These are phyloP conservation scores for Talaromyces thailandensis DNA, from an alignment of 495 filamentous ascomycete species.

Conservation along the genomic window DNA sequence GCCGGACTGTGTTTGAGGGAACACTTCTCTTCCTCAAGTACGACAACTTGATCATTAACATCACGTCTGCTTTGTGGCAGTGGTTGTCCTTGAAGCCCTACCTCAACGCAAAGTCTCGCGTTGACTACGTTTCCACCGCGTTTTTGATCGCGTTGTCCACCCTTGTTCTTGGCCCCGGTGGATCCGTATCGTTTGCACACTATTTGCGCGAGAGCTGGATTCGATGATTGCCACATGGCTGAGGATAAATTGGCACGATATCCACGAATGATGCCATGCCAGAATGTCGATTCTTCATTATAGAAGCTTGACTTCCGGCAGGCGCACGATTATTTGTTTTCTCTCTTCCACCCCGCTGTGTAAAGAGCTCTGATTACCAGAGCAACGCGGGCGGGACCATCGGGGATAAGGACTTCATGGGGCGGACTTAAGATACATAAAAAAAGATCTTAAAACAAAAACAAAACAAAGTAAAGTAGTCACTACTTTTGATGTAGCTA, in stretches of 20 bases:
- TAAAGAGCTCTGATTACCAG: background rate
- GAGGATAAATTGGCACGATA: background rate
- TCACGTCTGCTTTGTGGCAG: background rate
- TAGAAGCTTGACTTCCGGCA: background rate
- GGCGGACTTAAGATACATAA: background rate
- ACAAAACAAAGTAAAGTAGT: background rate
- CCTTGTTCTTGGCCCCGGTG: background rate
- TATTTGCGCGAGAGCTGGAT: conserved; percentile 1
- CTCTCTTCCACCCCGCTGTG: background rate
- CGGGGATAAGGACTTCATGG: background rate
- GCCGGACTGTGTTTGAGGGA: background rate
- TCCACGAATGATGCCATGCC: background rate
- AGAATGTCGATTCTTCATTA: background rate
- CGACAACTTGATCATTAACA: background rate
- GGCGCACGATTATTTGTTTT: background rate
- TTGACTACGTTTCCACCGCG: background rate
- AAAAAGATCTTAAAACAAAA: too few species aligned
- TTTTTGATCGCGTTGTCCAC: background rate
- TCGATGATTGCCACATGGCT: background rate
- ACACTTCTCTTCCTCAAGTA: background rate
- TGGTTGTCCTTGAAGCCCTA: background rate
- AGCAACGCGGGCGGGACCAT: background rate
- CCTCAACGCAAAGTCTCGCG: background rate
- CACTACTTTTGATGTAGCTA: background rate
- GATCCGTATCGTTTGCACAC: background rate